phyloP scores from a whole-genome alignment of 257 asterid species.

The Solanum corneliomulleri region DNA sequence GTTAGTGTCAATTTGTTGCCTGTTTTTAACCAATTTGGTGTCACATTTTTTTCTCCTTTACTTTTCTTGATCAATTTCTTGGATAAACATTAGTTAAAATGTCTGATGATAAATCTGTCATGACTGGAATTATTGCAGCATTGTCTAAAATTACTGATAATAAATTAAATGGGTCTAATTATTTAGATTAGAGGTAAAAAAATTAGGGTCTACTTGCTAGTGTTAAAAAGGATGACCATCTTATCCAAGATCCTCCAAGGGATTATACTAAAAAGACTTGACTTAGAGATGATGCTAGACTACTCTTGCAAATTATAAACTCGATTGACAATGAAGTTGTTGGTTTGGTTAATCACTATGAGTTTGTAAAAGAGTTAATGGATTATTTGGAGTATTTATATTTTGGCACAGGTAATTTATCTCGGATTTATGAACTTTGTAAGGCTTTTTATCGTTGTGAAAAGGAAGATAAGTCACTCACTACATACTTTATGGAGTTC shows the following conservation, averaged over 20 bases:
- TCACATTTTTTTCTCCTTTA: too few relatives aligned
- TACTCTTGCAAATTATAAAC: background rate
- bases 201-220: background rate
- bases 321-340: too few relatives aligned
- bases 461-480: background rate
- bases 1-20: too few relatives aligned
- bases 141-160: too few relatives aligned
- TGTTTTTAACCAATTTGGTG: background rate
- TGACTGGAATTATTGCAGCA: too few relatives aligned
- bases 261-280: too few relatives aligned
- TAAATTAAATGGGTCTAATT: too few relatives aligned
- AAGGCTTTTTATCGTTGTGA: background rate
- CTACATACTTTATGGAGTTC: background rate
- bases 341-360: too few relatives aligned
- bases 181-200: too few relatives aligned
- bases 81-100: background rate
- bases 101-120: background rate
- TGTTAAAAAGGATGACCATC: background rate
- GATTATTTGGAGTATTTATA: too few relatives aligned
- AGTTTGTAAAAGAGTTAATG: too few relatives aligned
- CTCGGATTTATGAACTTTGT: background rate
- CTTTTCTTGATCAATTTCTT: background rate
- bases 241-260: background rate
- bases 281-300: background rate
- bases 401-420: too few relatives aligned